Percentiles rank a stretch among this genome's conserved stretches.
These are phyloP conservation scores for Platanthera zijinensis DNA, from an alignment of 106 monocot genomes.

Conservation along the genomic window DNA sequence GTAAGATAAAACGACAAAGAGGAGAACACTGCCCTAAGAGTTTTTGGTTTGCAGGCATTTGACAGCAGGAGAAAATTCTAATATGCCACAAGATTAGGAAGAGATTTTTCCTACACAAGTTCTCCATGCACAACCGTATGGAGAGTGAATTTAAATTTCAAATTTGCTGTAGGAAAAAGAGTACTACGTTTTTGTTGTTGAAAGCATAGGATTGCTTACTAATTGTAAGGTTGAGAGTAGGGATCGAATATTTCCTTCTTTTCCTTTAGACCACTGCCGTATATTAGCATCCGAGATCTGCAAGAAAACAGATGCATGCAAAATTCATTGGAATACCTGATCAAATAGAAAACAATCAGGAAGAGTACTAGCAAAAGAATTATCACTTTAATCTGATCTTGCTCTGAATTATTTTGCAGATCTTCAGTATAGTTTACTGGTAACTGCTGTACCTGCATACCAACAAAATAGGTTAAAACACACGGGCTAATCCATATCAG, in stretches of 20 bases:
- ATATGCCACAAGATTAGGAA: not conserved
- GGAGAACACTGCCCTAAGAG: not conserved
- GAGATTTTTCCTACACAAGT: not conserved
- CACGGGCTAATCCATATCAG: not conserved
- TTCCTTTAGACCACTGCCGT: conserved; percentile 82
- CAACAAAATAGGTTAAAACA: not conserved
- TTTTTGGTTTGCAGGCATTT: not conserved
- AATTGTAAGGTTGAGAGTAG: conserved; percentile 83
- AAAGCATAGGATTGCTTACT: conserved; percentile 36
- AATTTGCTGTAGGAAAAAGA: not conserved
- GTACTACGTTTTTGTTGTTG: not conserved
- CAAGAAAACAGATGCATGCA: not conserved
- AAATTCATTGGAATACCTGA: not conserved
- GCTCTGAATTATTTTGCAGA: conserved; percentile 13
- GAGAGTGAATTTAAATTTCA: not conserved
- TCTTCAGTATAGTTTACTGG: conserved; percentile 30
- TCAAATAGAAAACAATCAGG: not conserved
- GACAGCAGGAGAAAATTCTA: not conserved
- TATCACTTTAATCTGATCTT: conserved; percentile 60
- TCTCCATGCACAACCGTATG: not conserved
- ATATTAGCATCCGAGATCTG: conserved; percentile 68
- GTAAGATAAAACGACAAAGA: not conserved
- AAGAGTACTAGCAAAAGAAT: not conserved
- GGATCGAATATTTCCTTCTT: conserved; percentile 89
- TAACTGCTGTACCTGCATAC: conserved; percentile 47